A percentile compares a stretch with the other conserved stretches of the same genome.
Conservation (phyloP, 495 filamentous ascomycete species). For the Annulohypoxylon stygium region DNA sequence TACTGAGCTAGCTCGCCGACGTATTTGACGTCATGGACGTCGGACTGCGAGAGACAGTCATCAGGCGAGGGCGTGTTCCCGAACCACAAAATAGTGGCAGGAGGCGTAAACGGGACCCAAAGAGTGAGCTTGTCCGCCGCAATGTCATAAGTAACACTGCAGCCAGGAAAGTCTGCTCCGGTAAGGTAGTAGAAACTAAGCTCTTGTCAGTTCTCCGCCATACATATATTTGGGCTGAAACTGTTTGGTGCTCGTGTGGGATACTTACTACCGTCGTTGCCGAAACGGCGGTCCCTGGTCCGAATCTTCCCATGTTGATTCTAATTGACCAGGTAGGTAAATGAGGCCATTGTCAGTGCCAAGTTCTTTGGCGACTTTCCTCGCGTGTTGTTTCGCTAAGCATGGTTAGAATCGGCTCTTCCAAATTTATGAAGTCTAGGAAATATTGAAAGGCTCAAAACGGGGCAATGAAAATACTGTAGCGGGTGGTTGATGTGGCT, state of each 20-base stretch:
- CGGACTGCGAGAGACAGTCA: conserved; percentile 63
- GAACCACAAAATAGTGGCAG: conserved; percentile 70
- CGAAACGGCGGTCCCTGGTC: conserved; percentile 72
- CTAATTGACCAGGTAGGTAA: conserved; percentile 66
- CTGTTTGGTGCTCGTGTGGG: not conserved
- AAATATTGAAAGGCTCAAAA: not conserved
- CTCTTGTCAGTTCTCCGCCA: conserved; percentile 27
- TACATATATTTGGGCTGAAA: not conserved
- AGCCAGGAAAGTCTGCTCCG: conserved; percentile 72
- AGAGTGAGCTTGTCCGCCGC: conserved; percentile 67
- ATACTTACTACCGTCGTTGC: conserved; percentile 70
- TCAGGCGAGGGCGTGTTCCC: conserved; percentile 67
- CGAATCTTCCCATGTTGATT: conserved; percentile 68
- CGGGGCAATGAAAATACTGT: not conserved
- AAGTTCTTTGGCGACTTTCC: conserved; percentile 76
- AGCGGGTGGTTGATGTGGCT: not conserved
- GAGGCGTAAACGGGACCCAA: conserved; percentile 71
- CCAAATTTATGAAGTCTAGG: not conserved
- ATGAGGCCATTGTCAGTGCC: conserved; percentile 72
- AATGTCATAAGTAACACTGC: conserved; percentile 73
- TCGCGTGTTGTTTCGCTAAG: conserved; percentile 84
- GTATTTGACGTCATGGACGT: conserved; percentile 66
- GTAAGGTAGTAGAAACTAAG: conserved; percentile 75
- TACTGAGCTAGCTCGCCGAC: conserved; percentile 53
- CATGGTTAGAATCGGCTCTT: conserved; percentile 18